A percentile compares a stretch with the other conserved stretches of the same genome.
Conservation (phyloP, 345 rosid genomes). For the Eucalyptus polyanthemos region DNA sequence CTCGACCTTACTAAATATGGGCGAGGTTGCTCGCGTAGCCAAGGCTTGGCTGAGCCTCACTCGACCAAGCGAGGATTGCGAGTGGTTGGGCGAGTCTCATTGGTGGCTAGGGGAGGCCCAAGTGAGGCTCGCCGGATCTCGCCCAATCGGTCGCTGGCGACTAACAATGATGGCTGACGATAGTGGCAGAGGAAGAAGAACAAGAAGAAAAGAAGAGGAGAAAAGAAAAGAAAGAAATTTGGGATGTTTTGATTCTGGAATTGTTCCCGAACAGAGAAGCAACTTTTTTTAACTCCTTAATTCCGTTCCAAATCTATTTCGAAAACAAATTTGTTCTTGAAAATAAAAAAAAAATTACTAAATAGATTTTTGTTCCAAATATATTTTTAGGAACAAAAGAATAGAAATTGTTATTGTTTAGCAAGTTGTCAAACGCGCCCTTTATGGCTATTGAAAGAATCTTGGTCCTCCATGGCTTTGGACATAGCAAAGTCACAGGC, state of each 20-base stretch:
- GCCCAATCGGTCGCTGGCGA: accelerated
- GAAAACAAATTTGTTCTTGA: no score
- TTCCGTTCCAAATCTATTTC: no score
- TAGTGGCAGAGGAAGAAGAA: accelerated
- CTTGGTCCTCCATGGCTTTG: conserved; percentile 71
- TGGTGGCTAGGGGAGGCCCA: accelerated
- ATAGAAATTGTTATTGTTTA: no score
- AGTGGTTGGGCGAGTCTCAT: no score
- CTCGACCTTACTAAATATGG: accelerated
- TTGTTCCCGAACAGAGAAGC: no score
- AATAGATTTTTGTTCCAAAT: no score
- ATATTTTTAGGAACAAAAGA: accelerated
- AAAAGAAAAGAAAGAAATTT: no score
- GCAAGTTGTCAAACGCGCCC: background rate
- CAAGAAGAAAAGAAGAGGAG: no score
- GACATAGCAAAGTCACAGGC: conserved; percentile 79
- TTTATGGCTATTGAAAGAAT: conserved; percentile 54
- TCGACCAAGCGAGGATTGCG: accelerated
- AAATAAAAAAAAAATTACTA: no score
- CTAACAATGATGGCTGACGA: accelerated
- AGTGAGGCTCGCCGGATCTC: accelerated
- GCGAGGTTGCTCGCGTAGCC: accelerated
- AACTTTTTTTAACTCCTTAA: no score
- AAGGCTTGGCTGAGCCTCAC: accelerated
- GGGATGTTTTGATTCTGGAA: no score